These are phyloP conservation scores for Rhizopus arrhizus DNA, from an alignment of 371 early-diverging fungal genomes.

Conservation along the genomic window DNA sequence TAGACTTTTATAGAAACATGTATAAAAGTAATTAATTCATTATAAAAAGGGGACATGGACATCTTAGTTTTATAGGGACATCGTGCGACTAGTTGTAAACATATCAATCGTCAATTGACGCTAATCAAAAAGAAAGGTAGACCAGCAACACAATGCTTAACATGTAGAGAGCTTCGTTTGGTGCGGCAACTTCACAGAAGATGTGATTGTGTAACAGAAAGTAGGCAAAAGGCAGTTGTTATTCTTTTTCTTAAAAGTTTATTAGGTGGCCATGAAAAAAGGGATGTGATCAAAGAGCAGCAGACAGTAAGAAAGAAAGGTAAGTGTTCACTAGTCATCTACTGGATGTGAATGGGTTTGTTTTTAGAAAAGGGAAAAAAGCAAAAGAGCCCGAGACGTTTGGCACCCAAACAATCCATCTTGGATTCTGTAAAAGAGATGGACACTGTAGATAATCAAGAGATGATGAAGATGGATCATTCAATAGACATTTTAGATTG, in stretches of 20 bases:
- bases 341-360: no score
- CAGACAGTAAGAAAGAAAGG: background rate
- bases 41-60: no score
- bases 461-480: background rate
- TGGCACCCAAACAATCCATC: background rate
- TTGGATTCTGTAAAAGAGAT: no score
- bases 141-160: slow-evolving; percentile 76
- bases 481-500: background rate
- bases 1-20: slow-evolving; percentile 11
- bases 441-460: background rate
- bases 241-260: background rate
- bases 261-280: background rate
- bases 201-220: slow-evolving; percentile 61
- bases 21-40: no score
- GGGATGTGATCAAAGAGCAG: background rate
- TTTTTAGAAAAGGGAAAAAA: slow-evolving; percentile 2
- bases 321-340: background rate
- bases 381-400: background rate
- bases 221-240: background rate
- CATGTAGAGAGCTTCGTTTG: slow-evolving; percentile 72
- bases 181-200: slow-evolving; percentile 74
- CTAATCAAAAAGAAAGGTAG: slow-evolving; percentile 78
- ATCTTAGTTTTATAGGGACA: slow-evolving; percentile 51
- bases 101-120: slow-evolving; percentile 63
- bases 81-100: slow-evolving; percentile 62